Evolutionary conservation across 371 early-diverging fungal species (phyloP).

Genomic region (Chytridium lagenaria): DNA sequence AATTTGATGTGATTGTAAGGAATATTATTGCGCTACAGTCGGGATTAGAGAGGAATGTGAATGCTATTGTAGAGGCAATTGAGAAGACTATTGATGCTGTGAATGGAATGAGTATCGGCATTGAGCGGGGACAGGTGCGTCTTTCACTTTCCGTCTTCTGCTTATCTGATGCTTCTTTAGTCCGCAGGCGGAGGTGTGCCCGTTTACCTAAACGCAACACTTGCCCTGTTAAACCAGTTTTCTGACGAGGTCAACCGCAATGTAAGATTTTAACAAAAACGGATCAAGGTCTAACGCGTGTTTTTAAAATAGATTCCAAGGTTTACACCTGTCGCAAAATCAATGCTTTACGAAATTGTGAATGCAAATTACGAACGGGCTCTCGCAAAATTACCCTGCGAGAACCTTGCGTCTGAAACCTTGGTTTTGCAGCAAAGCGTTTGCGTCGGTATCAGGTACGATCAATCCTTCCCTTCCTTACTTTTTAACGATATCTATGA

Average conservation of each 20-base stretch:
- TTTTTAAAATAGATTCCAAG: neutral
- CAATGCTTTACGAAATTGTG: neutral
- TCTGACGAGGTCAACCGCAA: neutral
- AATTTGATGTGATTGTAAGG: neutral
- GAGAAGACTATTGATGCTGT: neutral
- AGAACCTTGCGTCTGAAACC: neutral
- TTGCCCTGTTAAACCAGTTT: neutral
- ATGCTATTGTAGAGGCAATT: neutral
- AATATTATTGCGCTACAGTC: neutral
- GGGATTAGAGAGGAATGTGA: neutral
- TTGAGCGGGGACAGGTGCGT: neutral
- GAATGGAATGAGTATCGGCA: constrained; percentile 1
- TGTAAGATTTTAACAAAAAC: neutral
- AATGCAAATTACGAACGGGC: neutral
- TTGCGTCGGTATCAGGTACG: constrained; percentile 3
- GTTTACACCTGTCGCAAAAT: neutral
- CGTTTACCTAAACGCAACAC: neutral
- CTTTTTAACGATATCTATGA: neutral
- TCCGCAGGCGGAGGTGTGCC: neutral
- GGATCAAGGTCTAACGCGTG: neutral
- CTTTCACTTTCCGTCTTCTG: neutral
- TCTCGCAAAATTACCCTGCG: constrained; percentile 5
- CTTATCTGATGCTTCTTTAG: too few relatives aligned
- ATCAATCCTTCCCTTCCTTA: neutral
- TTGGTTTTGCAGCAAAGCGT: neutral